Evolutionary conservation across 2,329 filamentous ascomycete species (phyloP).

Genomic region (Blumeria graminis): DNA sequence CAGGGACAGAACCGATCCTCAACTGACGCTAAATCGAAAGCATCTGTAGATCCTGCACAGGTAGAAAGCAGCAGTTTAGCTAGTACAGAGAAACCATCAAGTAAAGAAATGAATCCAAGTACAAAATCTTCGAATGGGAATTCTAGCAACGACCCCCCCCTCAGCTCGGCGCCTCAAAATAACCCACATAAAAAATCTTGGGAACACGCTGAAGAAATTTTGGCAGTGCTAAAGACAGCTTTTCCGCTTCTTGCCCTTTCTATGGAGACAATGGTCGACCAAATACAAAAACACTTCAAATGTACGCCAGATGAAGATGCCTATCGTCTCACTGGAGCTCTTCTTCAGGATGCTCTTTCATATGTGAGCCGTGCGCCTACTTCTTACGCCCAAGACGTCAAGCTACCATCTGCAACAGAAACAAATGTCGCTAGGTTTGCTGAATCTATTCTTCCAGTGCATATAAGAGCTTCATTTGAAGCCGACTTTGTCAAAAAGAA

Average conservation of each 20-base stretch:
- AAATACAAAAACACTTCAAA: constrained; percentile 98
- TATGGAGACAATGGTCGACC: constrained; percentile 99
- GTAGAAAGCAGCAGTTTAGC: constrained; percentile 17
- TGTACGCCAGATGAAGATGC: constrained; percentile 96
- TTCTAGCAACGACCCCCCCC: constrained; percentile 24
- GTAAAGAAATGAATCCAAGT: constrained; percentile 13
- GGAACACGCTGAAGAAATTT: constrained; percentile 91
- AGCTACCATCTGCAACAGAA: constrained; percentile 73
- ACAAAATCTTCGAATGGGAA: constrained; percentile 14
- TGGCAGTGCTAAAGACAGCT: constrained; percentile 84
- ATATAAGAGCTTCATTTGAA: constrained; percentile 92
- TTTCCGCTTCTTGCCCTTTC: constrained; percentile 88
- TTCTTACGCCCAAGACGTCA: constrained; percentile 75
- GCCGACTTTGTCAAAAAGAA: constrained; percentile 90
- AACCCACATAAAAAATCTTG: constrained; percentile 51
- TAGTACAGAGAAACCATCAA: constrained; percentile 17
- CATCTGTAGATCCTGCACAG: constrained; percentile 12
- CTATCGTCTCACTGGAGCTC: constrained; percentile 85
- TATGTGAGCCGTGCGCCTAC: constrained; percentile 74
- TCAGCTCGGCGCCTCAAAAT: constrained; percentile 9
- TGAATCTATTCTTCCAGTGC: constrained; percentile 78
- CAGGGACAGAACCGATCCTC: constrained; percentile 9
- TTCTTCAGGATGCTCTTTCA: constrained; percentile 83
- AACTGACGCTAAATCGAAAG: constrained; percentile 10
- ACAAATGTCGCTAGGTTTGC: constrained; percentile 92